Evolutionary conservation across 2,329 filamentous ascomycete genomes (phyloP).

Genomic region (Dothistroma septosporum): DNA sequence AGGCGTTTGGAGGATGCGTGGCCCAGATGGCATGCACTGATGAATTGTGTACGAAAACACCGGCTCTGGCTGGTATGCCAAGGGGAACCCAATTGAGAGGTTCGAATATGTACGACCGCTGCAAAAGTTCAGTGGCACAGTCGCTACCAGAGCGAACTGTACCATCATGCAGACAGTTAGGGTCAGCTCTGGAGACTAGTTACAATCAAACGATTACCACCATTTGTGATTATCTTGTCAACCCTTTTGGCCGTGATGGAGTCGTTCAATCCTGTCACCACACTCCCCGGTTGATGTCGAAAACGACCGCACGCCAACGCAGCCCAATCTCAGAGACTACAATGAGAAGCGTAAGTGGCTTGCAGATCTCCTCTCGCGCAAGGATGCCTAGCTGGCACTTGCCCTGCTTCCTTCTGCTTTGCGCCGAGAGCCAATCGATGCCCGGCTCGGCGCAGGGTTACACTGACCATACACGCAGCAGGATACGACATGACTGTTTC

Average conservation of each 20-base stretch:
- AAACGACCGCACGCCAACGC: conserved; percentile 3
- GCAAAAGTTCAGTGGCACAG: conserved; percentile 11
- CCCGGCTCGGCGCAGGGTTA: neutral
- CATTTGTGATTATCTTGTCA: neutral
- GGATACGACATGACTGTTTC: neutral
- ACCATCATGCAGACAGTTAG: neutral
- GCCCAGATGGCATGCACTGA: conserved; percentile 9
- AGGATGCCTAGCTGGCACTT: neutral
- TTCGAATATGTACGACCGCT: conserved; percentile 9
- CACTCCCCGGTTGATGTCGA: neutral
- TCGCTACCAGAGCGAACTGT: conserved; percentile 17
- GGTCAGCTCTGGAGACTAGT: neutral
- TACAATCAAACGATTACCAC: neutral
- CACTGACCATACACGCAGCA: neutral
- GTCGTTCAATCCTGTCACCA: neutral
- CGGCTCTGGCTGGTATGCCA: conserved; percentile 1
- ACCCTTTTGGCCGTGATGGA: neutral
- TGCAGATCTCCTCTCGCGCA: conserved; percentile 6
- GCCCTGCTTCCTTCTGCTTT: conserved; percentile 1
- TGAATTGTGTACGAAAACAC: conserved; percentile 12
- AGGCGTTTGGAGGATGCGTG: conserved; percentile 5
- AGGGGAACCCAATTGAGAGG: neutral
- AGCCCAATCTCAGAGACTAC: conserved; percentile 1
- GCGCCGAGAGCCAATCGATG: neutral
- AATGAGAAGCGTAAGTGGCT: conserved; percentile 9